A percentile compares a stretch with the other conserved stretches of the same genome.
Evolutionary conservation across 208 protist genomes (phyloP).

Genomic region (Acanthamoeba sp.): DNA sequence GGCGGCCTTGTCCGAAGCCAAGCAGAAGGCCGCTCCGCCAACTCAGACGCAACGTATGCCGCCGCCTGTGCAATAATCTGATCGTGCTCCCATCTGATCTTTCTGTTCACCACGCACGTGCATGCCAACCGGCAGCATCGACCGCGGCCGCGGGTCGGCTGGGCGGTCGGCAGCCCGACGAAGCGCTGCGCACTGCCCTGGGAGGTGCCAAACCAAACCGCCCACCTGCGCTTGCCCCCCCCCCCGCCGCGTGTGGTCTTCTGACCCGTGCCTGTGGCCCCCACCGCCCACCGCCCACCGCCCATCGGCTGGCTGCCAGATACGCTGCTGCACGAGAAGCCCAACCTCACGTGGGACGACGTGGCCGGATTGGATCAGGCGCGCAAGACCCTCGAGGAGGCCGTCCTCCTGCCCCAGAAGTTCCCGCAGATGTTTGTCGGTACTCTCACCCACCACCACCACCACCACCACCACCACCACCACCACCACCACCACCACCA

Average conservation of each 20-base stretch:
- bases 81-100: not conserved
- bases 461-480: too few species aligned
- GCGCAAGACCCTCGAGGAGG: conserved; percentile 96
- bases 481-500: too few species aligned
- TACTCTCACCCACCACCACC: too few species aligned
- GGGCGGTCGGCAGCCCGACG: not conserved
- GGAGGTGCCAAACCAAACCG: conserved; percentile 5
- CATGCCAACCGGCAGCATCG: not conserved
- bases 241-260: not conserved
- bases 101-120: not conserved
- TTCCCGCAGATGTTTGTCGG: conserved; percentile 98
- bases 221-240: conserved; percentile 31
- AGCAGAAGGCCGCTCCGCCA: not conserved
- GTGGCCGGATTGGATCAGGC: conserved; percentile 97
- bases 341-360: conserved; percentile 95
- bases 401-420: conserved; percentile 96
- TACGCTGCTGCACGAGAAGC: conserved; percentile 94
- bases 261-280: not conserved
- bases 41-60: too few species aligned
- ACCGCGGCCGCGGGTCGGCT: not conserved
- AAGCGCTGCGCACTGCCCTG: conserved; percentile 16
- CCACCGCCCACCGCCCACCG: too few species aligned
- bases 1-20: not conserved
- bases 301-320: too few species aligned
- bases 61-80: not conserved